Base-by-base conservation (phyloP, 768 basidiomycete species). In the Suillus sp. region DNA sequence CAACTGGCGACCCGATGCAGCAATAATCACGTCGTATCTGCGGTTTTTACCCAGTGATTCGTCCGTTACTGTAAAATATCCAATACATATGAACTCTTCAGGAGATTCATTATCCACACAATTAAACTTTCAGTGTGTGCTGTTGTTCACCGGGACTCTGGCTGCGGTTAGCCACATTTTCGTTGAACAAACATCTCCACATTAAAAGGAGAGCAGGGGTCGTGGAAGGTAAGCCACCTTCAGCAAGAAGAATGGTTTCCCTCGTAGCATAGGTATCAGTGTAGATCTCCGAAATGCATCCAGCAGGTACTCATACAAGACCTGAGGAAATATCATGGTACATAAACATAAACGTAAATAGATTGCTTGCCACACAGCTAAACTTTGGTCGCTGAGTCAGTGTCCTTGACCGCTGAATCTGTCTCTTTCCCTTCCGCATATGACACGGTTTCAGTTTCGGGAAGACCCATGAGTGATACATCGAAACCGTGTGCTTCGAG, bases 401-500 rank as follows among this genome's bases (percentile, higher is more conserved):
- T 40, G 10, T 6, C 65, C n/a, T 56, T 65, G 42, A 59, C 1
- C 6, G 53, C 65, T 4, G 65, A 58, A 10, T 56, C 53, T 0
- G 10, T 32, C 27, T 74, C 72, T 56, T 73, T 69, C 16, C 65
- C 67, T 10, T 64, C 45, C 25, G 65, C 65, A 38, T 66, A 59
- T 18, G 65, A 72, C 34, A 70, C 59, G 55, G 59, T 68, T 11
- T 76, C 77, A 45, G 72, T 66, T 13, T 65, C 70, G 35, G 34
- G 59, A 30, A 86, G 75, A 61, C 92, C 93, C 90, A 94, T 90
- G 55, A 77, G 78, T 9, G 84, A 80, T 38, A 87, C 89, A 72
- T 96, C 93, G 70, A 86, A 96, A 10, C 93, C 93, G 70, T 94
- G 74, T 10, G 77, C 82, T 69, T 87, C 87, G 61, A 97, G 83